A percentile compares a stretch with the other conserved stretches of the same genome.
Evolutionary conservation across 495 filamentous ascomycete species (phyloP).

Genomic region (Tuber aestivum): DNA sequence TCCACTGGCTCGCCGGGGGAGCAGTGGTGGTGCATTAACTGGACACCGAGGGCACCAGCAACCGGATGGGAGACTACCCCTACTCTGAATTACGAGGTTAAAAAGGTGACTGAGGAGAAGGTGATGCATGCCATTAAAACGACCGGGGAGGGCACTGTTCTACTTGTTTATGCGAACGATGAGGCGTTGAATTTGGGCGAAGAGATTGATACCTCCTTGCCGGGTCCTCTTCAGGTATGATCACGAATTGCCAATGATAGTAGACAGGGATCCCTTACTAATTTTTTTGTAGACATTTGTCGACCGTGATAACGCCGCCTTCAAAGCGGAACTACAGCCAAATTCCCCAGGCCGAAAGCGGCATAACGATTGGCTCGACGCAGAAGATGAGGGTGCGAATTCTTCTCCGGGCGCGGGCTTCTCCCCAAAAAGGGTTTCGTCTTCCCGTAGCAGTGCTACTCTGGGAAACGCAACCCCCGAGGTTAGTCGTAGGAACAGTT

Average conservation of each 20-base stretch:
- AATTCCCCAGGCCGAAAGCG: constrained; percentile 33
- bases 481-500: constrained; percentile 28
- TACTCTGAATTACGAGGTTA: constrained; percentile 24
- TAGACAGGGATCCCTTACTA: constrained; percentile 6
- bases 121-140: constrained; percentile 43
- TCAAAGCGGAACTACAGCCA: constrained; percentile 33
- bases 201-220: constrained; percentile 29
- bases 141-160: constrained; percentile 37
- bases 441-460: constrained; percentile 33
- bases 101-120: constrained; percentile 44
- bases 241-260: background rate
- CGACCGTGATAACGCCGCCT: constrained; percentile 37
- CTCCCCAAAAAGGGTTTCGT: constrained; percentile 33
- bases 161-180: constrained; percentile 45
- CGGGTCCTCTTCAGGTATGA: constrained; percentile 43
- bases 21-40: constrained; percentile 46
- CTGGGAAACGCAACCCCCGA: constrained; percentile 28
- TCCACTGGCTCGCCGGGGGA: constrained; percentile 20
- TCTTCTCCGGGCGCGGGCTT: constrained; percentile 11
- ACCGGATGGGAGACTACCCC: constrained; percentile 37
- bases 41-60: constrained; percentile 26
- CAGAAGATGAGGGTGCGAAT: constrained; percentile 31
- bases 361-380: constrained; percentile 31
- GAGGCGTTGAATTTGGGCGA: constrained; percentile 38
- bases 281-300: constrained; percentile 32